Conservation (phyloP, 768 basidiomycete species). For the Trametes maxima region DNA sequence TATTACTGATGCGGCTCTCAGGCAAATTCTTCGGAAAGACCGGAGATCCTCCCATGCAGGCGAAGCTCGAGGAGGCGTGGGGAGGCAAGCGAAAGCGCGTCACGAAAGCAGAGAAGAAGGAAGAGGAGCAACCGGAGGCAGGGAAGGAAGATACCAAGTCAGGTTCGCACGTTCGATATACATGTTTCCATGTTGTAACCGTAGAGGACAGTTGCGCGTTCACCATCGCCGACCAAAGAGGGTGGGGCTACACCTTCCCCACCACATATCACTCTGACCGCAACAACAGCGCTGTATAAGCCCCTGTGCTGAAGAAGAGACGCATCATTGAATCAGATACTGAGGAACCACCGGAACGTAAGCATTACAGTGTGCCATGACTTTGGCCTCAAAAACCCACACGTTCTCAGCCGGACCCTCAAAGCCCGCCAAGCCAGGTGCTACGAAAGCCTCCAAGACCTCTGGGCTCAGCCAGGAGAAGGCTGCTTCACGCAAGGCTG, state of each 20-base stretch:
- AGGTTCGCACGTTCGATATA: background rate
- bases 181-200: background rate
- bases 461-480: background rate
- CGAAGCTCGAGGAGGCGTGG: conserved; percentile 81
- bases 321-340: conserved; percentile 39
- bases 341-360: conserved; percentile 27
- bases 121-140: conserved; percentile 24
- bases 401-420: conserved; percentile 17
- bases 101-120: conserved; percentile 27
- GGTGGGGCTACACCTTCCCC: background rate
- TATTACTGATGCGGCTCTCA: conserved; percentile 30
- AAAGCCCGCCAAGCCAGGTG: background rate
- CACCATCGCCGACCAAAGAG: background rate
- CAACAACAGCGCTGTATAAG: conserved; percentile 1
- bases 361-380: background rate
- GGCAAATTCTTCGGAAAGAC: conserved; percentile 83
- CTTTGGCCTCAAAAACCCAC: background rate
- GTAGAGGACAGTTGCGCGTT: background rate
- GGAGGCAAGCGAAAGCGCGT: conserved; percentile 46
- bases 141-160: background rate
- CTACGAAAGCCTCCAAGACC: background rate
- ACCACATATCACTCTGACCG: background rate
- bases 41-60: conserved; percentile 70
- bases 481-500: background rate
- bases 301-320: conserved; percentile 35